Conservation (phyloP, 805 yeast genomes). For the Lachancea thermotolerans region DNA sequence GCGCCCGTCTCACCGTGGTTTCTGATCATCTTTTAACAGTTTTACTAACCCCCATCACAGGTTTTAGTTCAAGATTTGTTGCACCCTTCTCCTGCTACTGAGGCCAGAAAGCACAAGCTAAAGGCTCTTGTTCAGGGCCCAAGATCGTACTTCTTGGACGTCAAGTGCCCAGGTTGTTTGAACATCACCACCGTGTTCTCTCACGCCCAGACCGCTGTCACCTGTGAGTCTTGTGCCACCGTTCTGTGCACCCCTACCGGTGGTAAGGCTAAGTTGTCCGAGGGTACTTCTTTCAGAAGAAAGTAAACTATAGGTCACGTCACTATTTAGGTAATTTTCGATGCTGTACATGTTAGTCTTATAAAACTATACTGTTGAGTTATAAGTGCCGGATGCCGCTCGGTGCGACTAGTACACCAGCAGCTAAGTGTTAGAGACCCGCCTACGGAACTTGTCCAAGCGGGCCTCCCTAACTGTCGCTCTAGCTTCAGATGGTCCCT, state of each 20-base stretch:
- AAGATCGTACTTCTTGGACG: constrained; percentile 99
- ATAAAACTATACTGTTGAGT: neutral
- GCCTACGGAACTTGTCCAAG: too few relatives aligned
- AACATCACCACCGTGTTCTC: constrained; percentile 99
- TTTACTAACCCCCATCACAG: constrained; percentile 36
- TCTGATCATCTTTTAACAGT: too few relatives aligned
- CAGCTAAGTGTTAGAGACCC: too few relatives aligned
- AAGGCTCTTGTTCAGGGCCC: constrained; percentile 97
- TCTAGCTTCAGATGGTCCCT: too few relatives aligned
- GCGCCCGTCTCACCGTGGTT: too few relatives aligned
- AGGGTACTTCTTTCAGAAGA: constrained; percentile 99
- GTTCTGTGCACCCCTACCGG: constrained; percentile 99
- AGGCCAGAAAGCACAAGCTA: constrained; percentile 94
- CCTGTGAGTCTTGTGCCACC: constrained; percentile 98
- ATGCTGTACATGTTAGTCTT: constrained; percentile 10
- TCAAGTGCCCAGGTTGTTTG: constrained; percentile 99
- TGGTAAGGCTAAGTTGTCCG: constrained; percentile 99
- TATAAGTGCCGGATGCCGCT: neutral
- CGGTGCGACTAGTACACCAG: neutral
- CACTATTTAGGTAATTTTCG: constrained; percentile 7
- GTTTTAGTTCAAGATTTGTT: constrained; percentile 98
- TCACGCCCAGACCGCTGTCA: constrained; percentile 99
- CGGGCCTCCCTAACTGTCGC: too few relatives aligned
- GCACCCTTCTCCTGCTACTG: constrained; percentile 96
- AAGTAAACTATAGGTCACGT: constrained; percentile 51